A percentile compares a stretch with the other conserved stretches of the same genome.
Evolutionary conservation across 2,329 filamentous ascomycete genomes (phyloP).

Genomic region (Calcarisporium arbuscula): DNA sequence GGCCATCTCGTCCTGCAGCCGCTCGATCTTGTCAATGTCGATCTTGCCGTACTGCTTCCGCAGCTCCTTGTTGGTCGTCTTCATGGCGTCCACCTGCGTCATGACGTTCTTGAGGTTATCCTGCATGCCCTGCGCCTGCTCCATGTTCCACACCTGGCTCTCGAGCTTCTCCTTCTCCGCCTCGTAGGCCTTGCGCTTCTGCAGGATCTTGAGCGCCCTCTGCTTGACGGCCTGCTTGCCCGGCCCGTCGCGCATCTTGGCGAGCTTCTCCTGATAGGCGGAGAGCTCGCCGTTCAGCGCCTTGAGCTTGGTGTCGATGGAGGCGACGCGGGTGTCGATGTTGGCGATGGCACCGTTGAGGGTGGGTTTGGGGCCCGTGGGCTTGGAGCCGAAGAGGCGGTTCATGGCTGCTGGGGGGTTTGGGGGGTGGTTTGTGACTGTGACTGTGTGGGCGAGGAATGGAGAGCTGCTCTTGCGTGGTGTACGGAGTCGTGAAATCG

Average conservation of each 20-base stretch:
- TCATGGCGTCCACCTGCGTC: slow-evolving; percentile 96
- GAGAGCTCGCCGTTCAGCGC: slow-evolving; percentile 85
- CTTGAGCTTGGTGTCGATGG: slow-evolving; percentile 90
- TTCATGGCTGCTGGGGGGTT: slow-evolving; percentile 60
- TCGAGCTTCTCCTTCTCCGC: slow-evolving; percentile 88
- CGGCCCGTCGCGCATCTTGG: slow-evolving; percentile 91
- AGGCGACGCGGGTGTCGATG: slow-evolving; percentile 77
- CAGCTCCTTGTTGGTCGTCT: slow-evolving; percentile 90
- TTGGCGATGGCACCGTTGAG: slow-evolving; percentile 77
- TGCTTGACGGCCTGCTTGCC: slow-evolving; percentile 89
- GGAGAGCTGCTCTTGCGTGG: too few species aligned
- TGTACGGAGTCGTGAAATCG: too few species aligned
- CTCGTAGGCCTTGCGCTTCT: slow-evolving; percentile 92
- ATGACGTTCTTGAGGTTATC: slow-evolving; percentile 98
- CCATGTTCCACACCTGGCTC: slow-evolving; percentile 97
- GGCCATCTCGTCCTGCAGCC: slow-evolving; percentile 97
- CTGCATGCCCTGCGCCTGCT: slow-evolving; percentile 96
- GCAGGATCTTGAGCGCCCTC: slow-evolving; percentile 89
- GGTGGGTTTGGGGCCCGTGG: slow-evolving; percentile 81
- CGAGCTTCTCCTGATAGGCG: slow-evolving; percentile 79
- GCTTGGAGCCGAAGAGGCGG: slow-evolving; percentile 86
- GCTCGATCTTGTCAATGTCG: slow-evolving; percentile 94
- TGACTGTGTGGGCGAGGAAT: too few species aligned
- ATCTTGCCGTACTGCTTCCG: slow-evolving; percentile 95
- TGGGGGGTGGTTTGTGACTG: background rate